Evolutionary conservation across 306 rosid species (phyloP).

Genomic region (Rosa chinensis): DNA sequence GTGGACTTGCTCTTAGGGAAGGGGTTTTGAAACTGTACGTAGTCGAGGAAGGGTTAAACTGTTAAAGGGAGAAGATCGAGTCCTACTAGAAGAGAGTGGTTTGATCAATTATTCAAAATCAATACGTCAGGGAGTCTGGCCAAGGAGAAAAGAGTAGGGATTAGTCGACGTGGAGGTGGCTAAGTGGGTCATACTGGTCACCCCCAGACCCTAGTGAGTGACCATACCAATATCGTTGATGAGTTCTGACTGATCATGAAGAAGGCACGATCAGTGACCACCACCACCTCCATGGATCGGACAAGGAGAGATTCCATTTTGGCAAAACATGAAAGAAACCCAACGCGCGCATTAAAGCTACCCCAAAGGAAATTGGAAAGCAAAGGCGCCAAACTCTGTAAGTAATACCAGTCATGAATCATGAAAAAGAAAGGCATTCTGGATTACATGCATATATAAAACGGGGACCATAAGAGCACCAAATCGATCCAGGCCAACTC

Average conservation of each 20-base stretch:
- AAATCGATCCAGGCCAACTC: not conserved
- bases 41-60: not conserved
- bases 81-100: not conserved
- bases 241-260: not conserved
- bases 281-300: conserved; percentile 19
- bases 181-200: not conserved
- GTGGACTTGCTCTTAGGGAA: too few relatives aligned
- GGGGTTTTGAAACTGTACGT: too few relatives aligned
- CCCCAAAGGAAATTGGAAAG: not conserved
- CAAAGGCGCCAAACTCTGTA: not conserved
- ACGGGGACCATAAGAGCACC: conserved; percentile 10
- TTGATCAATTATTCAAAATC: not conserved
- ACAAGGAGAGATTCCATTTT: conserved; percentile 64
- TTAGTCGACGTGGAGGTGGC: conserved; percentile 3
- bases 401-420: not conserved
- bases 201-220: conserved; percentile 7
- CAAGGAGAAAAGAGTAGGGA: not conserved
- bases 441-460: not conserved
- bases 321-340: conserved; percentile 70
- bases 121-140: not conserved
- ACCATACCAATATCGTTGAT: not conserved
- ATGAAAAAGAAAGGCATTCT: not conserved
- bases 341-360: conserved; percentile 61
- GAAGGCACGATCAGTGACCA: conserved; percentile 28
- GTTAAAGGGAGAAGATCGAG: too few relatives aligned